A percentile compares a stretch with the other conserved stretches of the same genome.
Conservation (phyloP, 2,329 filamentous ascomycete genomes). For the Diaporthe caulivora region DNA sequence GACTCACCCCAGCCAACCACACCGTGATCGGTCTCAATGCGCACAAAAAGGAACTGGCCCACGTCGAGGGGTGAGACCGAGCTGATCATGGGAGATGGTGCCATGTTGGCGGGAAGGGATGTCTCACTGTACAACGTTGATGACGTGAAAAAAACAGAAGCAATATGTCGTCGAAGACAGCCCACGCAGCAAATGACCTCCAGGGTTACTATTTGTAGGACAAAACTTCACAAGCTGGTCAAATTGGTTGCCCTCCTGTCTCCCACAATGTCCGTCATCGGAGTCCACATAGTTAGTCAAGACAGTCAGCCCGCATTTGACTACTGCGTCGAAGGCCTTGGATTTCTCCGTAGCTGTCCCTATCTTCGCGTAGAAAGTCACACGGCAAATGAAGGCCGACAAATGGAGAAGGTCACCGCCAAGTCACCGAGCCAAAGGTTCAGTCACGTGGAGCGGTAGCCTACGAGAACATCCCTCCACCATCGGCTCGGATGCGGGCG, state of each 20-base stretch:
- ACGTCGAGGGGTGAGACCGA: neutral
- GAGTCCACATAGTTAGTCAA: neutral
- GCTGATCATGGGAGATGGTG: neutral
- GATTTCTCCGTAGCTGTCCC: neutral
- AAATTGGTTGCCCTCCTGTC: neutral
- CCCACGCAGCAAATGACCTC: too few species aligned
- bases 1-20: constrained; percentile 17
- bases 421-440: neutral
- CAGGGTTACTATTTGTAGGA: too few species aligned
- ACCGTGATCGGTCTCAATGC: neutral
- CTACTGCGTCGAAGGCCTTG: neutral
- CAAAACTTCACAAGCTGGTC: neutral
- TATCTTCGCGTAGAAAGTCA: too few species aligned
- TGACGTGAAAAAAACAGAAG: neutral
- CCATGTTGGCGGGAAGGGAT: neutral
- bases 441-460: neutral
- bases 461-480: neutral
- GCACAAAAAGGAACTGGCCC: constrained; percentile 8
- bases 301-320: neutral
- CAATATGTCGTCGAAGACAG: too few species aligned
- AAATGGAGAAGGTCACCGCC: neutral
- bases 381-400: neutral
- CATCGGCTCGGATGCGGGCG: constrained; percentile 13
- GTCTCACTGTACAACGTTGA: too few species aligned
- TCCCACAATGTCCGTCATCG: neutral